Evolutionary conservation across 306 rosid species (phyloP).

Genomic region (Quercus robur): DNA sequence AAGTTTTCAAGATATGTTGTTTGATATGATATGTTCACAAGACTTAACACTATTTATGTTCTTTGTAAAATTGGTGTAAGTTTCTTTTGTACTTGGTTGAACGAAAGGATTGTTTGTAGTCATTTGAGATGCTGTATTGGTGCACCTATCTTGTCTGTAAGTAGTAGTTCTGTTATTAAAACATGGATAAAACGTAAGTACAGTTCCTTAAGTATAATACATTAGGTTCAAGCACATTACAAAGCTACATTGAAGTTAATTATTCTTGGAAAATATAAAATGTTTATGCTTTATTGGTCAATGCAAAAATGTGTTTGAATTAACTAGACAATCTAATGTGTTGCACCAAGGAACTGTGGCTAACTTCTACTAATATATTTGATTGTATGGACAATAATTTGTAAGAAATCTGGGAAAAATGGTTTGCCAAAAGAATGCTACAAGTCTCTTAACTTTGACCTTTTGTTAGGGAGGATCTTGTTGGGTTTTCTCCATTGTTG

Average conservation of each 20-base stretch:
- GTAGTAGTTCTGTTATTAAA: no score
- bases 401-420: background rate
- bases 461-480: background rate
- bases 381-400: background rate
- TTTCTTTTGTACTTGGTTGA: background rate
- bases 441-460: background rate
- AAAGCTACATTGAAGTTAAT: no score
- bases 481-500: background rate
- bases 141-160: no score
- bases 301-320: no score
- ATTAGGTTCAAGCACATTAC: no score
- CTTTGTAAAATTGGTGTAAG: constrained; percentile 5
- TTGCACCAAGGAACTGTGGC: no score
- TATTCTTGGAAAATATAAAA: no score
- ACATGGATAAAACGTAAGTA: no score
- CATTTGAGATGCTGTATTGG: background rate
- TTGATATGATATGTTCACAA: constrained; percentile 6
- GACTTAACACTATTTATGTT: background rate
- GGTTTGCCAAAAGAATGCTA: background rate
- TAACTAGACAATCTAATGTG: no score
- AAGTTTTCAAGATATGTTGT: constrained; percentile 12
- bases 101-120: constrained; percentile 6
- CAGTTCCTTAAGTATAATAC: no score
- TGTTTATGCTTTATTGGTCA: no score
- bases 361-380: no score